Conservation (phyloP, 805 yeast genomes). For the Metschnikowia lachancei region DNA sequence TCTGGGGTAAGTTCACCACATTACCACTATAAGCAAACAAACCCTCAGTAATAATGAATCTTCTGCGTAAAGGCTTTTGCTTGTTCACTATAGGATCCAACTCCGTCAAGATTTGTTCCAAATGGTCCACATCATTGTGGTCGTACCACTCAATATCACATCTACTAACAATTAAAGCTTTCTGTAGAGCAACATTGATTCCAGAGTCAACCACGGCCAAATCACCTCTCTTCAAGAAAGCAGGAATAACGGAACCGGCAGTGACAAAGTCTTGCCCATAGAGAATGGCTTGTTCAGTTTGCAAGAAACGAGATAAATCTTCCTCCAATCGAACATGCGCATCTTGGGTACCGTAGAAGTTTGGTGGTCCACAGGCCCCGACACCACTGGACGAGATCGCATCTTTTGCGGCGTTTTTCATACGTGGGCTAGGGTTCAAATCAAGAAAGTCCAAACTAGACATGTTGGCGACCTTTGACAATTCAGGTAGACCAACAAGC, state of each 20-base stretch:
- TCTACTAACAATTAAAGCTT: slow-evolving; percentile 83
- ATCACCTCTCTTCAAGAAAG: slow-evolving; percentile 94
- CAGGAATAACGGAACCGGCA: slow-evolving; percentile 83
- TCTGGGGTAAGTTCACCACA: slow-evolving; percentile 62
- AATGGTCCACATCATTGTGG: slow-evolving; percentile 84
- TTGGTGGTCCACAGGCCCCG: slow-evolving; percentile 98
- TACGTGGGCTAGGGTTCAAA: slow-evolving; percentile 47
- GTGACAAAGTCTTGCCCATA: slow-evolving; percentile 93
- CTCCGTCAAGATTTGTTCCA: slow-evolving; percentile 65
- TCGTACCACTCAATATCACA: slow-evolving; percentile 79
- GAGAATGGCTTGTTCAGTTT: slow-evolving; percentile 72
- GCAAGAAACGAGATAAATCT: slow-evolving; percentile 70
- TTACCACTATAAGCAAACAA: slow-evolving; percentile 81
- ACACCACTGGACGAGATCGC: slow-evolving; percentile 77
- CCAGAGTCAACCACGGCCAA: slow-evolving; percentile 83
- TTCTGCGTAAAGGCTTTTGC: slow-evolving; percentile 77
- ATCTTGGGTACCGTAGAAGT: slow-evolving; percentile 94
- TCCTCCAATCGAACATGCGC: slow-evolving; percentile 79
- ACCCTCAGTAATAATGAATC: slow-evolving; percentile 91
- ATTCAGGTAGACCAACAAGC: slow-evolving; percentile 27
- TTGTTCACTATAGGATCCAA: slow-evolving; percentile 57
- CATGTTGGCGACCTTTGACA: slow-evolving; percentile 53
- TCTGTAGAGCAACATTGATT: slow-evolving; percentile 73
- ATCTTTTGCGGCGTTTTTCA: slow-evolving; percentile 53
- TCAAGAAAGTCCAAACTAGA: slow-evolving; percentile 71